Conservation (phyloP, 192 early-diverging fungal species). For the Backusella luteola region DNA sequence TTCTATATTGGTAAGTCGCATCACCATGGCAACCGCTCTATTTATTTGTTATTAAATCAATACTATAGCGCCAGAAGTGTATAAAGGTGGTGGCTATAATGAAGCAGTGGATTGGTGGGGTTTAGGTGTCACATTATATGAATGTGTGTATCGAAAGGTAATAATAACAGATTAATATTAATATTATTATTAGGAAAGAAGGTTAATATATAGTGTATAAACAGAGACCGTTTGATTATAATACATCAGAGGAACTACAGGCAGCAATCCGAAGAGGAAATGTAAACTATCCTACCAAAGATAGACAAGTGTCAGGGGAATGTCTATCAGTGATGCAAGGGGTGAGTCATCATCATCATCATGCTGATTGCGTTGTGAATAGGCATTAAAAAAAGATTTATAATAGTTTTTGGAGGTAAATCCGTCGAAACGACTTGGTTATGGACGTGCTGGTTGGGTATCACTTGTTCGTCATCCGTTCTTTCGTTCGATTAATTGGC, state of each 20-base stretch:
- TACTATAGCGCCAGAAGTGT: conserved; percentile 65
- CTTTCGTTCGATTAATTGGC: conserved; percentile 51
- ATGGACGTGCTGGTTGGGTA: conserved; percentile 41
- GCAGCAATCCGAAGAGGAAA: conserved; percentile 63
- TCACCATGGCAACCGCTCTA: conserved; percentile 29
- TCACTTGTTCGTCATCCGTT: conserved; percentile 50
- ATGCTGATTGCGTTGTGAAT: not conserved
- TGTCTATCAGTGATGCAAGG: conserved; percentile 70
- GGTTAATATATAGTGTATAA: no score
- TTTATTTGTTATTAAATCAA: not conserved
- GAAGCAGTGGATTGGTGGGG: conserved; percentile 95
- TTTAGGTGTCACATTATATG: conserved; percentile 89
- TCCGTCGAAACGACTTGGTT: conserved; percentile 48
- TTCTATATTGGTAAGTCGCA: conserved; percentile 90
- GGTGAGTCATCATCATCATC: conserved; percentile 36
- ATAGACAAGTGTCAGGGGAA: conserved; percentile 52
- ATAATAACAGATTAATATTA: not conserved
- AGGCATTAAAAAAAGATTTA: not conserved
- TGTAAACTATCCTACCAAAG: conserved; percentile 62
- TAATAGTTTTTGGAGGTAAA: conserved; percentile 55
- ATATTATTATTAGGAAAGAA: no score
- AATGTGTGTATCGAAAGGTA: conserved; percentile 78
- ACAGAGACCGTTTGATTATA: conserved; percentile 67
- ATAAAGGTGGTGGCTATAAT: conserved; percentile 72
- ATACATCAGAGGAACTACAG: conserved; percentile 57